Evolutionary conservation across 352 stramenopile species (phyloP).

Genomic region (Phytophthora citrophthora): DNA sequence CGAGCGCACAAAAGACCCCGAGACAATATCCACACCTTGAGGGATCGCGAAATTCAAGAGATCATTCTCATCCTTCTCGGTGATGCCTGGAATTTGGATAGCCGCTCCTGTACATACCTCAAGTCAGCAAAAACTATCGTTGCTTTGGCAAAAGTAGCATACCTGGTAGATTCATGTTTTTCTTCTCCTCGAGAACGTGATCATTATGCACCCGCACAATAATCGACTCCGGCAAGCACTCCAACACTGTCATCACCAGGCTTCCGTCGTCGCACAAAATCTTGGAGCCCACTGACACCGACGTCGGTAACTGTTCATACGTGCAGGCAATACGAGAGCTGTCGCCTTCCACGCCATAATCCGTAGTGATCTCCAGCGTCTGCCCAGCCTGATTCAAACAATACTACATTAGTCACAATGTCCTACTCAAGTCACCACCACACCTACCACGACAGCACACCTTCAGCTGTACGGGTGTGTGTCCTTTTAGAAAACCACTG

Average conservation of each 20-base stretch:
- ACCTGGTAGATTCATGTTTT: conserved; percentile 98
- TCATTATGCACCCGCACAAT: conserved; percentile 85
- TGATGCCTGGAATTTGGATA: conserved; percentile 94
- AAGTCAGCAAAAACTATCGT: conserved; percentile 6
- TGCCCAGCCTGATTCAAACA: conserved; percentile 58
- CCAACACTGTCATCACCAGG: conserved; percentile 92
- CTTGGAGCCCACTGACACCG: conserved; percentile 91
- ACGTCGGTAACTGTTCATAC: conserved; percentile 93
- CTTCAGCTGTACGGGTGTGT: conserved; percentile 71
- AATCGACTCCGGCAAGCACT: conserved; percentile 79
- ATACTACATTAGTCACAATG: conserved; percentile 7
- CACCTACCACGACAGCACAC: conserved; percentile 28
- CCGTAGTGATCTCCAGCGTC: conserved; percentile 90
- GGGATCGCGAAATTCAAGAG: conserved; percentile 96
- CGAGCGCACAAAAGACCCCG: conserved; percentile 98
- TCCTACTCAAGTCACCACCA: conserved; percentile 5
- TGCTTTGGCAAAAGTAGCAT: conserved; percentile 7
- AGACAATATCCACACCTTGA: conserved; percentile 98
- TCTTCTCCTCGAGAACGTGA: conserved; percentile 93
- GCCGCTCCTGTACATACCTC: conserved; percentile 49
- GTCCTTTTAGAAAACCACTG: conserved; percentile 83
- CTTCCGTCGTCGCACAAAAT: conserved; percentile 98
- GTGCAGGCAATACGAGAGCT: conserved; percentile 90
- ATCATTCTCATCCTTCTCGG: conserved; percentile 93
- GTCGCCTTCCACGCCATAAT: conserved; percentile 87